Percentiles rank a stretch among this genome's conserved stretches.
phyloP scores from a whole-genome alignment of 2,329 filamentous ascomycete genomes.

The Volutella citrinella region DNA sequence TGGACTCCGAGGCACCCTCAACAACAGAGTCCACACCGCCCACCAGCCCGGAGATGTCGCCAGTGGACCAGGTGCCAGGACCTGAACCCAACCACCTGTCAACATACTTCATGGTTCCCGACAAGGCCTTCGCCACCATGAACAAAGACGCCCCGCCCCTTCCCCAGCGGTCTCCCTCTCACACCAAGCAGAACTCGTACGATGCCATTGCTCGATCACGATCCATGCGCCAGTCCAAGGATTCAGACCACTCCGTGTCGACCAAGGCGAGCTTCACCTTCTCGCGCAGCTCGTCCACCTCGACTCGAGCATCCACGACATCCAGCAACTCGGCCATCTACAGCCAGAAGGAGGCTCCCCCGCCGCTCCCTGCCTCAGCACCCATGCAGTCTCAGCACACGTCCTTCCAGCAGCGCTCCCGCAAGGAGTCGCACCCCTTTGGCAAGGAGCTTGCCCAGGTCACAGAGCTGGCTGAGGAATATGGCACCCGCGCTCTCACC shows the following conservation, averaged over 20 bases:
- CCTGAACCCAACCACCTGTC: constrained; percentile 65
- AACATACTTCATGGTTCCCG: constrained; percentile 59
- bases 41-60: constrained; percentile 66
- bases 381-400: too few relatives aligned
- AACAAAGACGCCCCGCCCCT: constrained; percentile 51
- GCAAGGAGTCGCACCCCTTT: constrained; percentile 66
- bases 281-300: constrained; percentile 56
- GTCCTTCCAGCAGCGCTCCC: constrained; percentile 33
- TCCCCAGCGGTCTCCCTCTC: constrained; percentile 76
- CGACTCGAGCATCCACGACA: constrained; percentile 48
- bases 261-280: constrained; percentile 56
- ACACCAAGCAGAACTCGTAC: constrained; percentile 80
- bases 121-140: constrained; percentile 35
- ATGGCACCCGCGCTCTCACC: constrained; percentile 58
- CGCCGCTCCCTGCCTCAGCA: constrained; percentile 30
- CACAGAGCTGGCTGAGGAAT: constrained; percentile 89
- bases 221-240: constrained; percentile 57
- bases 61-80: constrained; percentile 51
- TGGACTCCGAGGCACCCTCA: constrained; percentile 69
- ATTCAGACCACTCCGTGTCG: constrained; percentile 50
- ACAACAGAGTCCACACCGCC: constrained; percentile 57
- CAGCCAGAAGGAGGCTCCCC: constrained; percentile 26
- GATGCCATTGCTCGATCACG: constrained; percentile 68
- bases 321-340: constrained; percentile 36
- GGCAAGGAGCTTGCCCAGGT: constrained; percentile 88